Evolutionary conservation across 2,329 filamentous ascomycete species (phyloP).

Genomic region (Aureobasidium namibiae): DNA sequence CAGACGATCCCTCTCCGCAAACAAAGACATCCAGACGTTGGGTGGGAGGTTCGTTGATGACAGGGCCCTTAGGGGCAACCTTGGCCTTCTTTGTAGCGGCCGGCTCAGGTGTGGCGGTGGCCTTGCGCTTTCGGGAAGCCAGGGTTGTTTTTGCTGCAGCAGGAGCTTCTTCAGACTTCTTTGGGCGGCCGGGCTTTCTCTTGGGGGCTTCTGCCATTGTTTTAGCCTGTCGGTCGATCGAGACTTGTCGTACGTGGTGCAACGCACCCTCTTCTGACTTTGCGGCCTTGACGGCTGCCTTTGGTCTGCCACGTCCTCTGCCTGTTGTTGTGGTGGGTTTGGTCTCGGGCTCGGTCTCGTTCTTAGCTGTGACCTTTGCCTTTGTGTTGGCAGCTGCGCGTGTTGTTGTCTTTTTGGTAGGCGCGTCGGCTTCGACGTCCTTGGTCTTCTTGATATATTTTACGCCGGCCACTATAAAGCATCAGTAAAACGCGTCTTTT

Average conservation of each 20-base stretch:
- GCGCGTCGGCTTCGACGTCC: slow-evolving; percentile 16
- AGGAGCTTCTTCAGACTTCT: slow-evolving; percentile 14
- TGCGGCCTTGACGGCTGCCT: slow-evolving; percentile 13
- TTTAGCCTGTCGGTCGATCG: slow-evolving; percentile 10
- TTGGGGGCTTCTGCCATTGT: slow-evolving; percentile 15
- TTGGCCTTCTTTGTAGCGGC: slow-evolving; percentile 20
- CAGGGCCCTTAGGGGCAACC: slow-evolving; percentile 19
- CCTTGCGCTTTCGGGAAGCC: slow-evolving; percentile 18
- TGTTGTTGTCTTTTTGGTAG: slow-evolving; percentile 16
- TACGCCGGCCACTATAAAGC: slow-evolving; percentile 21
- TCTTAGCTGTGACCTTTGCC: slow-evolving; percentile 21
- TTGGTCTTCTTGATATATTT: slow-evolving; percentile 24
- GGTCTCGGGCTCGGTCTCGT: slow-evolving; percentile 11
- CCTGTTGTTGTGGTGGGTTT: slow-evolving; percentile 15
- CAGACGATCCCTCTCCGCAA: slow-evolving; percentile 71
- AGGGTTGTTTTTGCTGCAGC: slow-evolving; percentile 14
- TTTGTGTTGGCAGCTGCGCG: slow-evolving; percentile 21
- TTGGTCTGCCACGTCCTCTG: slow-evolving; percentile 14
- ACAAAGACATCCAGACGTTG: slow-evolving; percentile 65
- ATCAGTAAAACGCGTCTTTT: slow-evolving; percentile 2
- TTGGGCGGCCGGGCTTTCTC: slow-evolving; percentile 9
- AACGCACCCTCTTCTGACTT: slow-evolving; percentile 15
- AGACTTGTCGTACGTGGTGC: slow-evolving; percentile 8
- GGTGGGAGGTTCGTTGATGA: slow-evolving; percentile 58
- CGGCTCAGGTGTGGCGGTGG: slow-evolving; percentile 17